A percentile compares a stretch with the other conserved stretches of the same genome.
Conservation (phyloP, 176 grass and related monocot species). For the Ensete glaucum region DNA sequence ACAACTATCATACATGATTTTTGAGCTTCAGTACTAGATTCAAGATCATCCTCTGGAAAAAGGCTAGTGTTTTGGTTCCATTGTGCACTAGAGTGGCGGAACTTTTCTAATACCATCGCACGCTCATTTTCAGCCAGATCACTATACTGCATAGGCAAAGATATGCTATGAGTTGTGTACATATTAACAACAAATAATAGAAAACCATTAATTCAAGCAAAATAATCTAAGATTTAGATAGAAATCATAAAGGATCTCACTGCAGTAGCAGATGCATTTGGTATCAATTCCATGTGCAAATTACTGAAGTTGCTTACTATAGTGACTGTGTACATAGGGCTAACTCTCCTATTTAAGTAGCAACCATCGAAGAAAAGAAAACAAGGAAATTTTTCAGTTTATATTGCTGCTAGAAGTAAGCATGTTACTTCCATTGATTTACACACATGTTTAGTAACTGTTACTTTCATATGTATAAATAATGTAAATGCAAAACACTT, state of each 20-base stretch:
- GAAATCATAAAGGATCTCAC: background rate
- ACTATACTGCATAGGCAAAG: constrained; percentile 48
- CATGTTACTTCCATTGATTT: background rate
- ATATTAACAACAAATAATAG: background rate
- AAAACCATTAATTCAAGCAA: background rate
- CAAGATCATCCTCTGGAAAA: constrained; percentile 22
- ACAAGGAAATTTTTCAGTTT: background rate
- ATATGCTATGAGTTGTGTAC: background rate
- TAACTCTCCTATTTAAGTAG: background rate
- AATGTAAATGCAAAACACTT: background rate
- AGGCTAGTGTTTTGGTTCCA: constrained; percentile 45
- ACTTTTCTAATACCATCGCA: constrained; percentile 63
- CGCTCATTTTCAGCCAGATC: constrained; percentile 71
- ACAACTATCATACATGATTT: constrained; percentile 63
- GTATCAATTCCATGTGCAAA: too few species aligned
- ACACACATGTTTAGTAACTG: background rate
- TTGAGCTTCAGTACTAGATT: constrained; percentile 24
- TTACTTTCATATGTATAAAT: background rate
- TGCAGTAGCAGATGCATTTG: background rate
- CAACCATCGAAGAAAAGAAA: constrained; percentile 8
- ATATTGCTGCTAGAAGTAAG: too few species aligned
- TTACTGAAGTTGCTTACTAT: background rate
- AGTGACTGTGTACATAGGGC: background rate
- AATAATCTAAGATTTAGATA: background rate
- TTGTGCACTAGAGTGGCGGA: constrained; percentile 39